Evolutionary conservation across 2,329 filamentous ascomycete species (phyloP).

Genomic region (Penicillium sp.): DNA sequence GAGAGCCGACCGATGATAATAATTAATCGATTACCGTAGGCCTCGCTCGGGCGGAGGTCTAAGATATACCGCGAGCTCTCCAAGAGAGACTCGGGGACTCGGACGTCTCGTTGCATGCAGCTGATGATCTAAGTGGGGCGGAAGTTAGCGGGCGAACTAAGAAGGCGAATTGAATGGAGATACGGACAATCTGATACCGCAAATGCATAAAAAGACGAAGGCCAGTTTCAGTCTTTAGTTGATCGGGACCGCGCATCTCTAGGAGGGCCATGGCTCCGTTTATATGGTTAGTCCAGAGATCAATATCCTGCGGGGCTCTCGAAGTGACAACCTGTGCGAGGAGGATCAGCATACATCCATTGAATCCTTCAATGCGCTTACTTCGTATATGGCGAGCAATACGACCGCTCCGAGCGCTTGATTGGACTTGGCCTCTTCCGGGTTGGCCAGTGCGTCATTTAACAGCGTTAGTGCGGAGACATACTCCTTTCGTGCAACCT

Average conservation of each 20-base stretch:
- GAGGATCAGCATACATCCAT: not conserved
- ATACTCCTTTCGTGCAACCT: conserved; percentile 55
- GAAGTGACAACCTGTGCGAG: conserved; percentile 35
- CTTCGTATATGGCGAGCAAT: conserved; percentile 63
- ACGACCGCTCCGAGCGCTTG: conserved; percentile 56
- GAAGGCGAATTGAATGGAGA: not conserved
- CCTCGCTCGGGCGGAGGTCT: conserved; percentile 29
- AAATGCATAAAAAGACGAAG: conserved; percentile 57
- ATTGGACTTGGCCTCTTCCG: conserved; percentile 37
- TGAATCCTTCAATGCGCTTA: conserved; percentile 30
- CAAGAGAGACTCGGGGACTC: conserved; percentile 34
- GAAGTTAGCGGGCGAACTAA: conserved; percentile 2
- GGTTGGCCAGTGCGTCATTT: conserved; percentile 33
- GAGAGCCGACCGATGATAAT: conserved; percentile 30
- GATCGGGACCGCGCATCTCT: conserved; percentile 42
- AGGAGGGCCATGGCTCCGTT: conserved; percentile 61
- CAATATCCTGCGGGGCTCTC: conserved; percentile 47
- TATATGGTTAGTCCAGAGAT: conserved; percentile 58
- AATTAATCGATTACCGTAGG: conserved; percentile 31
- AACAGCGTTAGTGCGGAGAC: conserved; percentile 52
- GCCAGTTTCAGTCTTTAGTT: conserved; percentile 45
- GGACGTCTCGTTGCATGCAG: conserved; percentile 34
- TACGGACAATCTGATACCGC: conserved; percentile 57
- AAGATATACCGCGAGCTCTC: conserved; percentile 32
- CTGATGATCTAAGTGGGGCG: conserved; percentile 31